Conservation (phyloP, 805 yeast species). For the Barnettozyma botsteinii region DNA sequence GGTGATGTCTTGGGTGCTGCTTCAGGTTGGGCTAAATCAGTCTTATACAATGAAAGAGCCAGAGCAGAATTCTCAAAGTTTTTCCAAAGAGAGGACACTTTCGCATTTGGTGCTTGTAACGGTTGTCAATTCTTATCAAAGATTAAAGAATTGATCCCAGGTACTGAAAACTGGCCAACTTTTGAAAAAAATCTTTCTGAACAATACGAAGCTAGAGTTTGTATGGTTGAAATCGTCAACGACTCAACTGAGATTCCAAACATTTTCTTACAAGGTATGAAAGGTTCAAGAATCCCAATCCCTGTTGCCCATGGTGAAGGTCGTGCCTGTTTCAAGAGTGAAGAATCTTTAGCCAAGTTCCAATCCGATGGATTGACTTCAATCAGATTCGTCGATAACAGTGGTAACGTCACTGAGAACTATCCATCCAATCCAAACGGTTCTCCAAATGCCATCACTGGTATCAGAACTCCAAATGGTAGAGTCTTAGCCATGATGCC, state of each 20-base stretch:
- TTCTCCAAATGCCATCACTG: slow-evolving; percentile 88
- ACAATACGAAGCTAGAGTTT: slow-evolving; percentile 94
- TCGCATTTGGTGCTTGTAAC: slow-evolving; percentile 97
- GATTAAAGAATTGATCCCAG: slow-evolving; percentile 83
- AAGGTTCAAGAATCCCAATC: slow-evolving; percentile 90
- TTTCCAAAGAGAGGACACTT: slow-evolving; percentile 86
- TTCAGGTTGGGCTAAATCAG: slow-evolving; percentile 98
- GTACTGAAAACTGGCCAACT: slow-evolving; percentile 92
- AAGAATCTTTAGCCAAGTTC: slow-evolving; percentile 43
- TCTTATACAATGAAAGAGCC: slow-evolving; percentile 72
- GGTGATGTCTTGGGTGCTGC: slow-evolving; percentile 99
- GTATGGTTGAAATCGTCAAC: slow-evolving; percentile 75
- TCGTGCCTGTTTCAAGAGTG: slow-evolving; percentile 62
- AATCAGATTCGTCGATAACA: slow-evolving; percentile 83
- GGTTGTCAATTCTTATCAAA: slow-evolving; percentile 96
- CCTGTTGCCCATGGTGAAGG: slow-evolving; percentile 99
- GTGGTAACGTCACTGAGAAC: slow-evolving; percentile 73
- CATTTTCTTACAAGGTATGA: slow-evolving; percentile 83
- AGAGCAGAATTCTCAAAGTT: slow-evolving; percentile 72
- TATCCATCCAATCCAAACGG: slow-evolving; percentile 98
- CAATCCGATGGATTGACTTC: slow-evolving; percentile 50
- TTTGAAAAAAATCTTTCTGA: slow-evolving; percentile 88
- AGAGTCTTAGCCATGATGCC: slow-evolving; percentile 99
- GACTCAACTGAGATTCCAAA: slow-evolving; percentile 36
- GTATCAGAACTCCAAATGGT: slow-evolving; percentile 84